These are phyloP conservation scores for Cutaneotrichosporon sp. DNA, from an alignment of 1,284 basidiomycete genomes.

Conservation along the genomic window DNA sequence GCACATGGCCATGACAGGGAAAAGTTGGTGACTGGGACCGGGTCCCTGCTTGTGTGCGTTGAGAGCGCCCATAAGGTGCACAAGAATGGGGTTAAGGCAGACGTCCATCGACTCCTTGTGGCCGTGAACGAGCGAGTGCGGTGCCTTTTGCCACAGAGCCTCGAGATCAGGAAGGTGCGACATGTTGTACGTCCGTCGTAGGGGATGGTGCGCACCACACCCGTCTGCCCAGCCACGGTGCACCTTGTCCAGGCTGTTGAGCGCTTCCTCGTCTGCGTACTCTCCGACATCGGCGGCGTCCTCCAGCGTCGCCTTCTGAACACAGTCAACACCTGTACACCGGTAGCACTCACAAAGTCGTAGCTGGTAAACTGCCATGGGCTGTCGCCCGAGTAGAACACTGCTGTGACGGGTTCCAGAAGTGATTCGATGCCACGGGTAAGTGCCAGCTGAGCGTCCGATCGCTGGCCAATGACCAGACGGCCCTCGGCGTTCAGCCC, in stretches of 20 bases:
- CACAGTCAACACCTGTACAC: slow-evolving; percentile 2
- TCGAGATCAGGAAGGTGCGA: slow-evolving; percentile 27
- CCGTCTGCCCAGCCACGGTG: slow-evolving; percentile 45
- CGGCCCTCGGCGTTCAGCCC: slow-evolving; percentile 33
- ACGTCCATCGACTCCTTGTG: slow-evolving; percentile 56
- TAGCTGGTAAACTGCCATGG: slow-evolving; percentile 46
- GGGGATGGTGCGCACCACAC: slow-evolving; percentile 40
- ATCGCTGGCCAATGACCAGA: slow-evolving; percentile 27
- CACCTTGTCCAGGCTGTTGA: slow-evolving; percentile 28
- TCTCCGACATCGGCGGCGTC: slow-evolving; percentile 39
- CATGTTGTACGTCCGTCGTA: slow-evolving; percentile 30
- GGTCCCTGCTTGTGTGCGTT: slow-evolving; percentile 54
- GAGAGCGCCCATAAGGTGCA: slow-evolving; percentile 56
- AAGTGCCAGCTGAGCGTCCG: slow-evolving; percentile 33
- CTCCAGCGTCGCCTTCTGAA: slow-evolving; percentile 29
- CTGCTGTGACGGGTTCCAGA: slow-evolving; percentile 33
- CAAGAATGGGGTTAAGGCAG: slow-evolving; percentile 55
- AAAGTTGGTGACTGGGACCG: slow-evolving; percentile 49
- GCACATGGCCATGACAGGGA: slow-evolving; percentile 57
- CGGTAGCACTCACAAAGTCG: slow-evolving; percentile 36
- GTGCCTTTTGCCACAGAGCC: slow-evolving; percentile 24
- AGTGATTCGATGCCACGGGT: slow-evolving; percentile 21
- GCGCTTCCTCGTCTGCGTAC: slow-evolving; percentile 26
- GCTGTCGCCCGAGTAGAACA: slow-evolving; percentile 42
- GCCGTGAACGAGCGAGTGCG: slow-evolving; percentile 41